Evolutionary conservation across 257 asterid species (phyloP).

Genomic region (Primulina huaijiensis): DNA sequence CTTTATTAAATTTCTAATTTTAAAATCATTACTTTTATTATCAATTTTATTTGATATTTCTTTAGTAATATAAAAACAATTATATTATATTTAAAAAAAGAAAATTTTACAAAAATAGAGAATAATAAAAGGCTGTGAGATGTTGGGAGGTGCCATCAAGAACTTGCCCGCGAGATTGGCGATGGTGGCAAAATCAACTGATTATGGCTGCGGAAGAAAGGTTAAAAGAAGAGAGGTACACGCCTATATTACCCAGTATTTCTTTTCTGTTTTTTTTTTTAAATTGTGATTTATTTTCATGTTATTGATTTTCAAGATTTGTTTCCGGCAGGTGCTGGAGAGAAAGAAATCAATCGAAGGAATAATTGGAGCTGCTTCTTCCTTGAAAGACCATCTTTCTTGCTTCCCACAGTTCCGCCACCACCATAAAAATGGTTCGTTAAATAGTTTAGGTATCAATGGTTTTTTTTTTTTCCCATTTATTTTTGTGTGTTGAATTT

Average conservation of each 20-base stretch:
- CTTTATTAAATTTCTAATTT: no score
- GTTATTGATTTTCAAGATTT: conserved; percentile 7
- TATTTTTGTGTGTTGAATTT: conserved; percentile 1
- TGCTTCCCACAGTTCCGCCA: conserved; percentile 53
- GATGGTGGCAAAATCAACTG: conserved; percentile 39
- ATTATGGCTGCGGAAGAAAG: conserved; percentile 30
- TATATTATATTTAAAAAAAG: no score
- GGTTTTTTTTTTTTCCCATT: not conserved
- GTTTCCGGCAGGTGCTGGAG: conserved; percentile 50
- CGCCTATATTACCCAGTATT: not conserved
- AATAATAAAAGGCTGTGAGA: not conserved
- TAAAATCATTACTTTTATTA: no score
- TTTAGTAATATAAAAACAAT: no score
- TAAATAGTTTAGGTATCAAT: not conserved
- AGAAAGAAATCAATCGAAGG: conserved; percentile 58
- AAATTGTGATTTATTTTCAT: not conserved
- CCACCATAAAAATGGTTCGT: conserved; percentile 50
- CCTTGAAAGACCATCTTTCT: conserved; percentile 53
- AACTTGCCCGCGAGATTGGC: conserved; percentile 10
- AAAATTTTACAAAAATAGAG: no score
- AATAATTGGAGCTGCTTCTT: conserved; percentile 48
- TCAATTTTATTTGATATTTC: no score
- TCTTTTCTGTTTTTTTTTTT: not conserved
- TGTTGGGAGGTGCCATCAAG: not conserved
- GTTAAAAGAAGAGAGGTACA: conserved; percentile 52